Evolutionary conservation across 1,284 basidiomycete genomes (phyloP), one percentile per base, ranked within the genome.

Genomic region (Cutaneotrichosporon daszewskae): DNA sequence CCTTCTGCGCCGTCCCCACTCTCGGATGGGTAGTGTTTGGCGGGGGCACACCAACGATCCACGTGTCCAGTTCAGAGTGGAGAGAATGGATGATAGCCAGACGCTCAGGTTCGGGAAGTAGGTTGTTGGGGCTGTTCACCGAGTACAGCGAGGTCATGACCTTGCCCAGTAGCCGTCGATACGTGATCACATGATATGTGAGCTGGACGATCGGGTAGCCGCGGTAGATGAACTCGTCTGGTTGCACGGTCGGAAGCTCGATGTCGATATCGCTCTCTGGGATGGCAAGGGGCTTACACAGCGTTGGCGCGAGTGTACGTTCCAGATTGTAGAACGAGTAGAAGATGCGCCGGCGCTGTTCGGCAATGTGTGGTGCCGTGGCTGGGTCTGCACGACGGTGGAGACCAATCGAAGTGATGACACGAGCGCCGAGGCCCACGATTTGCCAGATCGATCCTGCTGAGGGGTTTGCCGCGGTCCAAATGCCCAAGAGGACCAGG

Each of bases 251-350:
- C 3, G 55, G 54, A 7, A 49, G 40, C 42, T 58, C 59, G 27
- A 60, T 55, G 40, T 58, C 57, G 13, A 66, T 58, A 36, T 60
- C 61, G 20, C 47, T 37, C 32, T 63, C 61, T 3, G 42, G 44
- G 17, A 65, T 58, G 3, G 53, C 52, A 7, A 65, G 43, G 1
- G 63, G 63, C 35, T 53, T 53, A 10, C 53, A 49, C 3, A 63
- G 46, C 1, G 55, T 57, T 4, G 51, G 40, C 9, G 61, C 55
- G 7, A 65, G 51, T 12, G 57, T 26, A 13, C 61, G 49, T 35
- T 66, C 63, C 3, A 66, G 47, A 35, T 58, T 63, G 54, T 57
- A 66, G n/a, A 62, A 45, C 12, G 55, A 50, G 36, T 53, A 60
- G 51, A 62, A 66, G 11, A 62, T 37, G 14, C 55, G 46, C n/a